Evolutionary conservation across 345 rosid genomes (phyloP).

Genomic region (Gossypium australe): DNA sequence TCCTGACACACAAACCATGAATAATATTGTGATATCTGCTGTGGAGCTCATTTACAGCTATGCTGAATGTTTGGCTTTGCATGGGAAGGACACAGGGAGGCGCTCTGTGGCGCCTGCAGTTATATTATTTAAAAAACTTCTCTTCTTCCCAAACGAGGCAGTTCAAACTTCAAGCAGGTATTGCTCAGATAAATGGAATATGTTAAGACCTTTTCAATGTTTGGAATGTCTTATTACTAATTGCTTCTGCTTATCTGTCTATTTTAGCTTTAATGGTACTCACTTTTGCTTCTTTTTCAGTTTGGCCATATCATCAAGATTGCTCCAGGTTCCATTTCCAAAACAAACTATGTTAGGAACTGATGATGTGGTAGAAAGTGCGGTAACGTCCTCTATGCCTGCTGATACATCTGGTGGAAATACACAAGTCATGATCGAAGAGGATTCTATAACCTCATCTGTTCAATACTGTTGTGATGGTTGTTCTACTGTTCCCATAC

Average conservation of each 20-base stretch:
- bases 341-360: constrained; percentile 82
- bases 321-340: constrained; percentile 99
- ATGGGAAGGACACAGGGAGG: constrained; percentile 54
- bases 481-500: constrained; percentile 95
- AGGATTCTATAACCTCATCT: constrained; percentile 89
- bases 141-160: constrained; percentile 72
- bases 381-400: constrained; percentile 48
- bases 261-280: constrained; percentile 12
- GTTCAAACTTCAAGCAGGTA: constrained; percentile 99
- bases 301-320: constrained; percentile 94
- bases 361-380: constrained; percentile 72
- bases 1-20: constrained; percentile 91
- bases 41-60: constrained; percentile 92
- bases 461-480: constrained; percentile 99
- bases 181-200: constrained; percentile 8
- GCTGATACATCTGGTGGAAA: constrained; percentile 58
- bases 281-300: constrained; percentile 38
- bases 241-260: constrained; percentile 8
- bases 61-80: constrained; percentile 92
- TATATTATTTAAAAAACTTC: constrained; percentile 67
- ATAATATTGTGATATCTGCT: constrained; percentile 77
- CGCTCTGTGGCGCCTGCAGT: constrained; percentile 89
- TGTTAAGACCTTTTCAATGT: neutral
- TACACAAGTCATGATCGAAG: constrained; percentile 84
- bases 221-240: neutral